A percentile compares a stretch with the other conserved stretches of the same genome.
Evolutionary conservation across 2,329 filamentous ascomycete genomes (phyloP).

Genomic region (Leptographium flavum): DNA sequence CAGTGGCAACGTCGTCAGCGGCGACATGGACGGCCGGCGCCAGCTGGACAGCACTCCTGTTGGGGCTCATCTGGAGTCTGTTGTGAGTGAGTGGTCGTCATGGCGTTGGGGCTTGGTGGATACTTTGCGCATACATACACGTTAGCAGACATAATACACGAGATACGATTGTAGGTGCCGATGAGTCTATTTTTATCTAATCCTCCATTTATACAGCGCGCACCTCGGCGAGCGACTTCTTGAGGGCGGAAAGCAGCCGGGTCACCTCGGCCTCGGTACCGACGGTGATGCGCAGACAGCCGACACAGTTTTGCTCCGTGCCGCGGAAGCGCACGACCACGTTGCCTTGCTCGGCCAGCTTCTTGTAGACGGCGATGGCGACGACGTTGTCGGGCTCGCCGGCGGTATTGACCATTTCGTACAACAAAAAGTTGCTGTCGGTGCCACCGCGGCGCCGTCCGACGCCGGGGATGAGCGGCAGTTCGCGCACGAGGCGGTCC

Average conservation of each 20-base stretch:
- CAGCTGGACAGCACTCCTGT: too few species aligned
- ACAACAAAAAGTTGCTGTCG: slow-evolving; percentile 79
- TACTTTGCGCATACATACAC: too few species aligned
- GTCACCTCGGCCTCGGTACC: slow-evolving; percentile 80
- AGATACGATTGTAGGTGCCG: neutral
- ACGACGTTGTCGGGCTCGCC: slow-evolving; percentile 66
- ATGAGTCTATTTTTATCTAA: slow-evolving; percentile 11
- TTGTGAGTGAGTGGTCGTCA: too few species aligned
- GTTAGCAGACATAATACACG: too few species aligned
- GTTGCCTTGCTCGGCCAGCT: slow-evolving; percentile 68
- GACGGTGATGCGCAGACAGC: slow-evolving; percentile 82
- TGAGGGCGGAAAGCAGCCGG: slow-evolving; percentile 58
- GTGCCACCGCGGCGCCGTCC: slow-evolving; percentile 68
- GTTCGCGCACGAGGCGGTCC: slow-evolving; percentile 55
- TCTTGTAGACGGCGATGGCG: slow-evolving; percentile 70
- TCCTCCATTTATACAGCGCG: slow-evolving; percentile 21
- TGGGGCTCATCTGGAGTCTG: too few species aligned
- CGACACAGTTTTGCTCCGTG: slow-evolving; percentile 78
- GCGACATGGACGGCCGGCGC: neutral
- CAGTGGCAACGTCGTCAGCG: slow-evolving; percentile 1
- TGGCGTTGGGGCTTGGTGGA: too few species aligned
- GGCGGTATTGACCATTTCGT: slow-evolving; percentile 63
- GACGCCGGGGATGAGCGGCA: slow-evolving; percentile 64
- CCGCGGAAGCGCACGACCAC: slow-evolving; percentile 91
- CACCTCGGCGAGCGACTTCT: slow-evolving; percentile 31